Conservation (phyloP, 495 filamentous ascomycete genomes). For the Aspergillus sclerotioniger region DNA sequence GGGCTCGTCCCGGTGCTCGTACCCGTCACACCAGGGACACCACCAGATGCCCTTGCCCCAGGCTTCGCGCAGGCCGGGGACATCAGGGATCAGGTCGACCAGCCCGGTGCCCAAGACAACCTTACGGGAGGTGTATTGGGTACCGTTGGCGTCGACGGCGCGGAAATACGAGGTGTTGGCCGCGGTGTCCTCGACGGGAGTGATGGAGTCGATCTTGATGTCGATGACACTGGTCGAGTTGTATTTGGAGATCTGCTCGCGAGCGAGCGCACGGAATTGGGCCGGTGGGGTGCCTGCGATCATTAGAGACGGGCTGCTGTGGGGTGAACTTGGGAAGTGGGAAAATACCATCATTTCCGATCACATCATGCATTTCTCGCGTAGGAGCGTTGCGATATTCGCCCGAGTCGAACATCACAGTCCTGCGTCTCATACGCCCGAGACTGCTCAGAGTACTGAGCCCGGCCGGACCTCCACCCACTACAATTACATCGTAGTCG, state of each 20-base stretch:
- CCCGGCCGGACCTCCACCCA: constrained; percentile 39
- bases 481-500: constrained; percentile 36
- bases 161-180: constrained; percentile 43
- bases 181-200: constrained; percentile 20
- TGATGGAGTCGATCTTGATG: constrained; percentile 48
- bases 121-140: constrained; percentile 45
- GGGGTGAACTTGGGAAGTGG: background rate
- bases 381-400: constrained; percentile 56
- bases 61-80: constrained; percentile 47
- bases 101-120: constrained; percentile 57
- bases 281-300: constrained; percentile 48
- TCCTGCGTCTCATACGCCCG: constrained; percentile 50
- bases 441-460: constrained; percentile 53
- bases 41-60: constrained; percentile 60
- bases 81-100: constrained; percentile 50
- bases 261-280: constrained; percentile 51
- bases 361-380: constrained; percentile 57
- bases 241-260: constrained; percentile 51
- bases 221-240: constrained; percentile 47
- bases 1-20: constrained; percentile 55
- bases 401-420: constrained; percentile 53
- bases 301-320: background rate
- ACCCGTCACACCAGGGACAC: constrained; percentile 64
- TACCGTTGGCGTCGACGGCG: constrained; percentile 33
- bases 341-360: constrained; percentile 54